Evolutionary conservation across 805 yeast species (phyloP).

Genomic region (Grigorovia humatica): DNA sequence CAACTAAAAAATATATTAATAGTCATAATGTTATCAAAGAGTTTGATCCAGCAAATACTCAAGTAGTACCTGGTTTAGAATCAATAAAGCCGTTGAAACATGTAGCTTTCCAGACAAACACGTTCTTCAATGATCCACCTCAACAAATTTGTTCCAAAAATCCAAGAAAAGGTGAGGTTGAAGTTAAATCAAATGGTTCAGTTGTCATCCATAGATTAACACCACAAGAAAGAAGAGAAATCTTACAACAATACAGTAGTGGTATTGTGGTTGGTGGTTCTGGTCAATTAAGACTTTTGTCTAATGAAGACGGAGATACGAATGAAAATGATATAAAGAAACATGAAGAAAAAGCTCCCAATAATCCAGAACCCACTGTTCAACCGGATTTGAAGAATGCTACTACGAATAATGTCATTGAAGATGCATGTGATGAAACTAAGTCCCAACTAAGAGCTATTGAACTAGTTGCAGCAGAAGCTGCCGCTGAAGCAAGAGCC

Average conservation of each 20-base stretch:
- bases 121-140: conserved; percentile 74
- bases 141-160: conserved; percentile 77
- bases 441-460: conserved; percentile 21
- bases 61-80: conserved; percentile 33
- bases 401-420: no score
- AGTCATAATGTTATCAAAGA: not conserved
- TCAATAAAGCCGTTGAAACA: conserved; percentile 39
- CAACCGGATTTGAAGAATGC: conserved; percentile 1
- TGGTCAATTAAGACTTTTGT: conserved; percentile 45
- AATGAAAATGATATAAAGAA: conserved; percentile 5
- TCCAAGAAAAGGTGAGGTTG: conserved; percentile 79
- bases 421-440: conserved; percentile 21
- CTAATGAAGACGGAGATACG: conserved; percentile 7
- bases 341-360: conserved; percentile 14
- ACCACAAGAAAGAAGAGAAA: conserved; percentile 42
- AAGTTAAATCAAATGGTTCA: conserved; percentile 43
- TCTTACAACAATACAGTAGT: conserved; percentile 38
- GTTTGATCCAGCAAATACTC: conserved; percentile 17
- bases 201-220: conserved; percentile 45
- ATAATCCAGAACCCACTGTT: not conserved
- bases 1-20: not conserved
- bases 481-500: conserved; percentile 31
- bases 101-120: conserved; percentile 69
- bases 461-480: conserved; percentile 29
- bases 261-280: conserved; percentile 77